These are phyloP conservation scores for Penstemon barbatus DNA, from an alignment of 257 asterid genomes.

Conservation along the genomic window DNA sequence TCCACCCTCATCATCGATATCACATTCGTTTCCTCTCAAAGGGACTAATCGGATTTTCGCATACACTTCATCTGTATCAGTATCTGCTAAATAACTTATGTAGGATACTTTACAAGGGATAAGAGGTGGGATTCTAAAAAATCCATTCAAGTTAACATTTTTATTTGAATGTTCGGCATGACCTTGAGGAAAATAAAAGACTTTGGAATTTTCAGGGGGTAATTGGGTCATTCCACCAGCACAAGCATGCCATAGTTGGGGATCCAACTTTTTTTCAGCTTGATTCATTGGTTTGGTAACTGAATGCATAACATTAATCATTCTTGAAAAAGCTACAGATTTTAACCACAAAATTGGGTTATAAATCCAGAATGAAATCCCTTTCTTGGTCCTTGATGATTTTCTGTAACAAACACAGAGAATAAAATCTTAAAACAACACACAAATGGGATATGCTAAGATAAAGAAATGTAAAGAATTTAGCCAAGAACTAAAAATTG, in stretches of 20 bases:
- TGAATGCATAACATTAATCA: constrained; percentile 68
- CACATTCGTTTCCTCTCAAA: constrained; percentile 28
- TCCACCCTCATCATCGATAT: constrained; percentile 38
- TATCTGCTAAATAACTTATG: constrained; percentile 44
- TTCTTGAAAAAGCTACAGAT: constrained; percentile 18
- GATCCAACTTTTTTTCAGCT: constrained; percentile 42
- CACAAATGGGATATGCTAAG: neutral
- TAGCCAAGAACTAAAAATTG: neutral
- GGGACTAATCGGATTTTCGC: constrained; percentile 61
- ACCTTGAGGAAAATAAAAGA: constrained; percentile 61
- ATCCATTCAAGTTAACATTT: constrained; percentile 43
- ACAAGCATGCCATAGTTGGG: constrained; percentile 57
- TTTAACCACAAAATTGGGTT: neutral
- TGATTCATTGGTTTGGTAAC: constrained; percentile 41
- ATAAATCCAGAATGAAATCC: constrained; percentile 10
- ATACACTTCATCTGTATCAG: constrained; percentile 71
- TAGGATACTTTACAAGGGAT: constrained; percentile 48
- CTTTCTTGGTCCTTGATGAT: constrained; percentile 13
- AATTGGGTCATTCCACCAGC: constrained; percentile 56
- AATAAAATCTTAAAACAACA: neutral
- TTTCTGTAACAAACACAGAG: constrained; percentile 25
- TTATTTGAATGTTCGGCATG: constrained; percentile 51
- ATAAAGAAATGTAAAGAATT: neutral
- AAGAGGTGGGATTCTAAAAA: constrained; percentile 46
- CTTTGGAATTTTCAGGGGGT: constrained; percentile 48